phyloP scores from a whole-genome alignment of 2,329 filamentous ascomycete genomes.

The Fusarium bactridioides region DNA sequence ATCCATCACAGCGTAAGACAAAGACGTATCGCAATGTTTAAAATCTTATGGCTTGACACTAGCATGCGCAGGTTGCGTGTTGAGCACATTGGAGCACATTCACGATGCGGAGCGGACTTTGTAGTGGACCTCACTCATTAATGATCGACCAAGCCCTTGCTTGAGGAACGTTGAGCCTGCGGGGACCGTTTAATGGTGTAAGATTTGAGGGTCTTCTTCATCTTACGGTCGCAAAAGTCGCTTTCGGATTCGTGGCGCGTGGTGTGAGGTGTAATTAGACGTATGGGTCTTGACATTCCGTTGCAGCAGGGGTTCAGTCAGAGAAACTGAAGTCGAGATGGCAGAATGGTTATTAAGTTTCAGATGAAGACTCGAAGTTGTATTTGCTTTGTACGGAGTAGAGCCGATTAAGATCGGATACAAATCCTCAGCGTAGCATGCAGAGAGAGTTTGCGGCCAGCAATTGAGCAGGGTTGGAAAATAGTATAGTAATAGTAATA shows the following conservation, averaged over 20 bases:
- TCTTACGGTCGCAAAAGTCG: constrained; percentile 14
- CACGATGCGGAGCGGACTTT: constrained; percentile 24
- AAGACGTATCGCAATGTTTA: background rate
- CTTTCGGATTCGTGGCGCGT: constrained; percentile 19
- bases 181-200: background rate
- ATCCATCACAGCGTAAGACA: background rate
- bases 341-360: background rate
- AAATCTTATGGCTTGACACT: background rate
- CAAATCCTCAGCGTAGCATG: background rate
- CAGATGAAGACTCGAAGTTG: background rate
- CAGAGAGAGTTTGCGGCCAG: background rate
- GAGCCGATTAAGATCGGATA: background rate
- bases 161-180: background rate
- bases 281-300: background rate
- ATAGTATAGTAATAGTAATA: too few species aligned
- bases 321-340: background rate
- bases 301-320: background rate
- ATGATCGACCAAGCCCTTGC: constrained; percentile 13
- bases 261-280: constrained; percentile 17
- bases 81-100: background rate
- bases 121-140: background rate
- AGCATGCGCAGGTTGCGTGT: background rate
- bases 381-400: background rate
- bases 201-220: constrained; percentile 27
- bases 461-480: too few species aligned